These are phyloP conservation scores for Musa schizocarpa DNA, from an alignment of 176 grass and related monocot genomes.

Conservation along the genomic window DNA sequence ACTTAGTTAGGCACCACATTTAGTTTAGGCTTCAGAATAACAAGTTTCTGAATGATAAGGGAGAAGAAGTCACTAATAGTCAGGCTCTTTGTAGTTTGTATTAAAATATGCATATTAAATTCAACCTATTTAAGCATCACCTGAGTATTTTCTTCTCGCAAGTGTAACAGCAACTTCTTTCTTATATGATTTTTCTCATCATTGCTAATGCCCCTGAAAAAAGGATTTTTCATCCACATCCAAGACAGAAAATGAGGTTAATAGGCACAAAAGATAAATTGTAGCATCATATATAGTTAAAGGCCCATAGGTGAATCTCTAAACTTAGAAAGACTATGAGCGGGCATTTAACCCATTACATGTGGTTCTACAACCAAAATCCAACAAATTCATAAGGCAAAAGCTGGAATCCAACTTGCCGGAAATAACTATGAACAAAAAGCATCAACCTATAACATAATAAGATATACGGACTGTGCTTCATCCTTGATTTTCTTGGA, in stretches of 20 bases:
- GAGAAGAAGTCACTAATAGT: neutral
- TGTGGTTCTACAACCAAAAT: too few species aligned
- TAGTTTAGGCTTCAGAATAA: neutral
- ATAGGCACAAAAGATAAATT: neutral
- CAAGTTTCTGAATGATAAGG: neutral
- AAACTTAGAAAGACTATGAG: too few species aligned
- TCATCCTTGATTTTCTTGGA: too few species aligned
- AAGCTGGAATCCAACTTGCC: neutral
- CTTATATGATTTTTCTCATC: conserved; percentile 93
- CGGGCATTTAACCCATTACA: too few species aligned
- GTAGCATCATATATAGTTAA: neutral
- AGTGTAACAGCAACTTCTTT: conserved; percentile 79
- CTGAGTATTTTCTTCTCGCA: conserved; percentile 86
- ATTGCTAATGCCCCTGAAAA: conserved; percentile 82
- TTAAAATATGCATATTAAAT: neutral
- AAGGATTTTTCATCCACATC: neutral
- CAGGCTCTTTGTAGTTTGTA: neutral
- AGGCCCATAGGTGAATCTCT: neutral
- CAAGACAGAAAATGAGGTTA: neutral
- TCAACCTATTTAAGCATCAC: conserved; percentile 22
- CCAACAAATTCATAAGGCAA: neutral
- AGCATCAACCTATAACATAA: neutral
- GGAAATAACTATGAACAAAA: neutral
- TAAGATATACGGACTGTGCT: neutral
- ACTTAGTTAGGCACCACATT: neutral